Base-by-base conservation (phyloP, 2,329 filamentous ascomycete genomes). In the Ophiostoma populinum region DNA sequence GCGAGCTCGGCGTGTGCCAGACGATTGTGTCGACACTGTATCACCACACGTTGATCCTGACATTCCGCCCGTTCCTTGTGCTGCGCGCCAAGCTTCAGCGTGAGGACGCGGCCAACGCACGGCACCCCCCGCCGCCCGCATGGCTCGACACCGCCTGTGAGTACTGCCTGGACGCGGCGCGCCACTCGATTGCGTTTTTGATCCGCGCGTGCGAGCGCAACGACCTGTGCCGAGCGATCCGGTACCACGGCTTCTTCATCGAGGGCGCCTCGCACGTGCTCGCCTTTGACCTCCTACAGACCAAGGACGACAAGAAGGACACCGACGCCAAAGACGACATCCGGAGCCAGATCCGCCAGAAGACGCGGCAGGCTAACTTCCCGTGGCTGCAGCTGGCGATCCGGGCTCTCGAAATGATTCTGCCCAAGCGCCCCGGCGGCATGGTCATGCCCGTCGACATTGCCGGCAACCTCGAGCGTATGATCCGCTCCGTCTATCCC, bases 11-110 rank as follows among this genome's bases (percentile, higher is more conserved):
- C 12, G 35, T 43, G n/a, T 38, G 40, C 32, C 42, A 44, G 18
- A 40, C 38, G 11, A 43, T 44, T 8, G 33, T 44, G 6, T 43
- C 42, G 10, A 20, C 28, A 37, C 40, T 44, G 21, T 44, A 44
- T 29, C 42, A 44, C 25, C 42, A 44, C 31, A 44, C 41, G 3
- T 24, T 44, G 5, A 32, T 43, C 9, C 22, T 44, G 4, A 41
- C 42, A 3, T 44, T 43, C 24, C 38, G 42, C 1, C 40, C 42
- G 1, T 44, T 44, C n/a, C 28, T 44, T 7, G 40, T 44, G 3
- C 22, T 44, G n/a, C 40, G 40, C 3, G 40, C 39, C 12, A 42
- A 40, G n/a, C 28, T 44, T 16, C 40, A 33, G 13, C 29, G 41
- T 26, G 40, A 40, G 9, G 32, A 34, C 25, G 21, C 32, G 1